A percentile compares a stretch with the other conserved stretches of the same genome.
These are phyloP conservation scores for Dictyostelium firmibasis DNA, from an alignment of 78 protist genomes.

Conservation along the genomic window DNA sequence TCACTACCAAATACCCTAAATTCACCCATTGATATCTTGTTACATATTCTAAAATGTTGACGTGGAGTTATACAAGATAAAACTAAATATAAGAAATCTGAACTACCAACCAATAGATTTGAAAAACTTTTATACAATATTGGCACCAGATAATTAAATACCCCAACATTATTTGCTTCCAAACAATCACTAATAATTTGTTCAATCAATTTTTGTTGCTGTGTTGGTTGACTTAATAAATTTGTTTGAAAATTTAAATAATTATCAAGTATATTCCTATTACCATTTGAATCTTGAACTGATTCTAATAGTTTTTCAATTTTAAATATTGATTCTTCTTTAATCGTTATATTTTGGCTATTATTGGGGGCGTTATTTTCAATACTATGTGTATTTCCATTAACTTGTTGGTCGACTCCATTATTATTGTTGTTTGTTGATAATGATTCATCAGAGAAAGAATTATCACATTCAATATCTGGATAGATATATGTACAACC, in stretches of 20 bases:
- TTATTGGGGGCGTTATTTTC: neutral
- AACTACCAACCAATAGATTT: conserved; percentile 1
- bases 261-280: neutral
- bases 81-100: conserved; percentile 16
- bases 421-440: neutral
- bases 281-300: neutral
- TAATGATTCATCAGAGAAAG: neutral
- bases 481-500: conserved; percentile 31
- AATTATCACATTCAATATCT: conserved; percentile 20
- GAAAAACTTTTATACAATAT: conserved; percentile 27
- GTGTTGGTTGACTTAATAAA: neutral
- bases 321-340: conserved; percentile 13
- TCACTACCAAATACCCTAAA: conserved; percentile 51
- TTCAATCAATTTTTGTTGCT: neutral
- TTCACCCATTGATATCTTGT: conserved; percentile 61
- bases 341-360: neutral
- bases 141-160: conserved; percentile 30
- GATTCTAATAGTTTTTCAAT: conserved; percentile 47
- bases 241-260: conserved; percentile 4
- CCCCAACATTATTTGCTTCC: neutral
- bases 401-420: neutral
- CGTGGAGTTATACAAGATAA: conserved; percentile 20
- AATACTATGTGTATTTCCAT: neutral
- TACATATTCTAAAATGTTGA: conserved; percentile 26
- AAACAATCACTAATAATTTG: conserved; percentile 26